phyloP scores from a whole-genome alignment of 179 eudicot species.

The Vitellaria paradoxa region DNA sequence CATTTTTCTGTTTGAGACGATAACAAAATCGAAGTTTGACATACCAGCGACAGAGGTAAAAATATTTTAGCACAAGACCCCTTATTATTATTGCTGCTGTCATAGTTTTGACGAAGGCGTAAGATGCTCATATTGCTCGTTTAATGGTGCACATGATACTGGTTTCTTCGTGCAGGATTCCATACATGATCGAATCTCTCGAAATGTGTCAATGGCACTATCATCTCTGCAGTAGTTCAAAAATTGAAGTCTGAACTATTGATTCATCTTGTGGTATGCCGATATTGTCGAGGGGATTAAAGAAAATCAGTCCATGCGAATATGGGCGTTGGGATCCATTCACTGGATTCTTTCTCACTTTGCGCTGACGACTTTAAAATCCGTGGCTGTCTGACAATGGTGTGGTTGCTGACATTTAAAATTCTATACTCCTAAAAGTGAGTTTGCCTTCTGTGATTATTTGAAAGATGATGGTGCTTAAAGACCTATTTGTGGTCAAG shows the following conservation, averaged over 20 bases:
- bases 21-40: constrained; percentile 74
- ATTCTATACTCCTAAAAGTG: not conserved
- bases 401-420: not conserved
- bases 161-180: constrained; percentile 55
- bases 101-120: not conserved
- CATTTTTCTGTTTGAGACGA: constrained; percentile 79
- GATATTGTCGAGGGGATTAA: not conserved
- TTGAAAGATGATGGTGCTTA: not conserved
- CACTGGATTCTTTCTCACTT: not conserved
- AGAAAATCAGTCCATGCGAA: not conserved
- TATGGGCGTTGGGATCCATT: not conserved
- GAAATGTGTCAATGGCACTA: constrained; percentile 67
- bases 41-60: constrained; percentile 55
- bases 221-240: constrained; percentile 37
- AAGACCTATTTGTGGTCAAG: not conserved
- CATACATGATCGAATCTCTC: constrained; percentile 76
- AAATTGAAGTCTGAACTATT: not conserved
- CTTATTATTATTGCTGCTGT: not conserved
- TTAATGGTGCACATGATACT: not conserved
- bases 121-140: not conserved
- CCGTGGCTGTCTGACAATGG: not conserved
- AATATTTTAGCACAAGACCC: not conserved
- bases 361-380: not conserved
- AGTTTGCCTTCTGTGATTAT: not conserved
- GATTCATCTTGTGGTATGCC: not conserved